phyloP scores from a whole-genome alignment of 768 basidiomycete species.

The Psilocybe sp. region DNA sequence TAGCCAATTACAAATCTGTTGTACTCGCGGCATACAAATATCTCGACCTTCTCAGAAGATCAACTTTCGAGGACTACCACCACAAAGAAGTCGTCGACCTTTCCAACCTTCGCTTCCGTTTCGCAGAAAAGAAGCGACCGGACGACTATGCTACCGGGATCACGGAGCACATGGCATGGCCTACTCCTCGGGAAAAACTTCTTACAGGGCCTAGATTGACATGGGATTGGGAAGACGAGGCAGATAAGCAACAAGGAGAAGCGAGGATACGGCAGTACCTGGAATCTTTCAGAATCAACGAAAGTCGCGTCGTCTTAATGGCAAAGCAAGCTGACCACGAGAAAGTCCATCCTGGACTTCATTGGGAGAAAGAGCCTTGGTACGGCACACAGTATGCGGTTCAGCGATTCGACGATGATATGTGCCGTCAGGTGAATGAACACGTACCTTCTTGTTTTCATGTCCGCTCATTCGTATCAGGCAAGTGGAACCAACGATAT shows the following conservation, averaged over 20 bases:
- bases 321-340: slow-evolving; percentile 66
- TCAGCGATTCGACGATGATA: slow-evolving; percentile 62
- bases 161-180: slow-evolving; percentile 73
- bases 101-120: slow-evolving; percentile 75
- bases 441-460: slow-evolving; percentile 2
- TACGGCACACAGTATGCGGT: slow-evolving; percentile 89
- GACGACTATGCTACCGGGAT: slow-evolving; percentile 79
- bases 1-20: slow-evolving; percentile 76
- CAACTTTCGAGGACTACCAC: slow-evolving; percentile 58
- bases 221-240: slow-evolving; percentile 66
- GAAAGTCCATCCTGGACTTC: slow-evolving; percentile 37
- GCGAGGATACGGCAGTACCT: slow-evolving; percentile 61
- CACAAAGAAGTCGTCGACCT: slow-evolving; percentile 77
- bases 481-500: slow-evolving; percentile 64
- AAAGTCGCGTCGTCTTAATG: slow-evolving; percentile 74
- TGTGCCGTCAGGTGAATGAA: slow-evolving; percentile 49
- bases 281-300: slow-evolving; percentile 51
- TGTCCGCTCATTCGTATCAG: slow-evolving; percentile 31
- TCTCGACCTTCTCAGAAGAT: slow-evolving; percentile 62
- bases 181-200: slow-evolving; percentile 74
- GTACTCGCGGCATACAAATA: slow-evolving; percentile 77
- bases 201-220: slow-evolving; percentile 69
- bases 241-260: slow-evolving; percentile 37
- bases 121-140: slow-evolving; percentile 79
- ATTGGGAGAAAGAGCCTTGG: slow-evolving; percentile 83